Base-by-base conservation (phyloP, 1,284 basidiomycete species). In the Trichosporon faecale region DNA sequence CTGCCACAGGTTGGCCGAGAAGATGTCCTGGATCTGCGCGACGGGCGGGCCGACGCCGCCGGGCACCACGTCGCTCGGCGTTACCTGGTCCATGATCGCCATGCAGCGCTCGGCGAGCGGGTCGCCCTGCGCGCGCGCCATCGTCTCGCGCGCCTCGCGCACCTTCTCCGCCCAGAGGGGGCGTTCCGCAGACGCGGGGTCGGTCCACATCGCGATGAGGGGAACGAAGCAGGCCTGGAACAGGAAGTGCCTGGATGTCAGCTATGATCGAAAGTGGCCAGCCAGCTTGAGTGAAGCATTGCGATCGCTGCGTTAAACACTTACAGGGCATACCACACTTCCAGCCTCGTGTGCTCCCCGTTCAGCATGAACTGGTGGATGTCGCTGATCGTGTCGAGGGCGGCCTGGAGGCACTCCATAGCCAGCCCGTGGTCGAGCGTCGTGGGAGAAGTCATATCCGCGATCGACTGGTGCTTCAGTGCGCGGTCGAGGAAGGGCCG, bases 281-380 rank as follows among this genome's bases (percentile, higher is more conserved):
- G 33, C 33, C 11, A 35, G 11, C n/a, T n/a, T n/a, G n/a, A n/a
- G n/a, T n/a, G n/a, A n/a, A n/a, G n/a, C n/a, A n/a, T n/a, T n/a
- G n/a, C n/a, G n/a, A n/a, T n/a, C n/a, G n/a, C n/a, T n/a, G n/a
- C n/a, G n/a, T n/a, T n/a, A n/a, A n/a, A n/a, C n/a, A 72, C 74
- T 74, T 37, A 75, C 74, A 76, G 66, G 11, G 69, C 74, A 40
- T 76, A 76, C 75, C 75, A 76, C 69, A 65, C 67, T 37, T 76
- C 75, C 6, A 76, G 66, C 5, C 68, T 60, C 18, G 67, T 73
- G 9, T 64, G 70, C 6, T 52, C 55, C 9, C 70, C 68, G 5
- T 29, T 64, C 31, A 67, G 64, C 68, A 74, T 75, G 55, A 73
- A 76, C 6, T 64, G 55, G 69, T 72, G 67, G 37, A 76, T 76